phyloP scores from a whole-genome alignment of 495 filamentous ascomycete species.

The Pyrenula aspistea region DNA sequence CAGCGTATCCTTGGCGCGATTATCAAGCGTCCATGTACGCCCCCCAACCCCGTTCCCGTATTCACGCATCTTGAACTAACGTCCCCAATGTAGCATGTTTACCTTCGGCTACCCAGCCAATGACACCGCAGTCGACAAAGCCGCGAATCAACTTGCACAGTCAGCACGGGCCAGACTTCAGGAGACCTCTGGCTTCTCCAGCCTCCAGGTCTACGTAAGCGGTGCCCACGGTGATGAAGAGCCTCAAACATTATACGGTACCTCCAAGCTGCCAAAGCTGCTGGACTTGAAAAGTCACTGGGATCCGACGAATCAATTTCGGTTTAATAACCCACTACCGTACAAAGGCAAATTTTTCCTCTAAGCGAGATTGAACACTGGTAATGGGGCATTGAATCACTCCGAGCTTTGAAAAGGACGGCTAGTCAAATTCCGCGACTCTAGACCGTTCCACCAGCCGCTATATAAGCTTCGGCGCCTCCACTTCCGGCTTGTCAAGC shows the following conservation, averaged over 20 bases:
- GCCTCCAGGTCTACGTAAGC: conserved; percentile 18
- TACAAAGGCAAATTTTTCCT: too few species aligned
- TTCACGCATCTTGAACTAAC: background rate
- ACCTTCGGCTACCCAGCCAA: background rate
- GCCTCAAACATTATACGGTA: conserved; percentile 13
- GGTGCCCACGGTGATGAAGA: conserved; percentile 29
- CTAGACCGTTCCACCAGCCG: too few species aligned
- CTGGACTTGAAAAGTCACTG: conserved; percentile 17
- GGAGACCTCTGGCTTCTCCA: conserved; percentile 11
- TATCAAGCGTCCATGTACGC: conserved; percentile 15
- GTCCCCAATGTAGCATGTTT: background rate
- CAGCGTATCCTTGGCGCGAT: conserved; percentile 20
- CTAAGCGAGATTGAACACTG: too few species aligned
- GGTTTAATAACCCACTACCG: background rate
- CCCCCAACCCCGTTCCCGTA: background rate
- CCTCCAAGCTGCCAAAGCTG: conserved; percentile 15
- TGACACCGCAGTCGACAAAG: background rate
- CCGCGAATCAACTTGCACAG: background rate
- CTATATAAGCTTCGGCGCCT: too few species aligned
- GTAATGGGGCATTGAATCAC: too few species aligned
- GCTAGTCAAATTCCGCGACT: too few species aligned
- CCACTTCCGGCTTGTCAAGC: too few species aligned
- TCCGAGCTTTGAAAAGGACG: too few species aligned
- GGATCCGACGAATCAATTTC: conserved; percentile 21
- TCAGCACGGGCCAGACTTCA: conserved; percentile 8